Evolutionary conservation across 768 basidiomycete genomes (phyloP).

Genomic region (Boletus eberwhitei): DNA sequence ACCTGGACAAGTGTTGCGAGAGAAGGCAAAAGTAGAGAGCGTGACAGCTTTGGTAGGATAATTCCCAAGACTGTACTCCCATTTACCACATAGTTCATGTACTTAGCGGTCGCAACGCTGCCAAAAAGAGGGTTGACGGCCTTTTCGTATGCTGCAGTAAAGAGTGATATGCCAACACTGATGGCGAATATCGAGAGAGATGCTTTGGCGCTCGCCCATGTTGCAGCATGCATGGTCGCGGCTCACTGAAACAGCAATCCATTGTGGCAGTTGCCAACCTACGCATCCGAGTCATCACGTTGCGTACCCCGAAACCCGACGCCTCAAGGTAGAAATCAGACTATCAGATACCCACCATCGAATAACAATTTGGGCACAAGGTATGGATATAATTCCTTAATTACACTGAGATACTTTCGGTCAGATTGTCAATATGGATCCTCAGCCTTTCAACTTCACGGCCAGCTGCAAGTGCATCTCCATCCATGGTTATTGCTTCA

Average conservation of each 20-base stretch:
- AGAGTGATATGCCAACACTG: conserved; percentile 46
- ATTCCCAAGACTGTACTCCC: conserved; percentile 36
- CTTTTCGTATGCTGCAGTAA: conserved; percentile 59
- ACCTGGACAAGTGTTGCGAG: conserved; percentile 41
- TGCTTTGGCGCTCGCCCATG: conserved; percentile 13
- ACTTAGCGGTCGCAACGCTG: conserved; percentile 47
- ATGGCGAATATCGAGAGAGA: conserved; percentile 28
- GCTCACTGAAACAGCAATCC: too few species aligned
- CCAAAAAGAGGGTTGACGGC: conserved; percentile 71
- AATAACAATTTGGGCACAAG: background rate
- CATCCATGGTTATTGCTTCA: conserved; percentile 72
- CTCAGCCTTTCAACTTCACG: conserved; percentile 62
- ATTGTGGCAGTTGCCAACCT: background rate
- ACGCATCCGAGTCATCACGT: background rate
- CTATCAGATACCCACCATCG: background rate
- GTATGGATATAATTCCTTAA: background rate
- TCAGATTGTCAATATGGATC: conserved; percentile 49
- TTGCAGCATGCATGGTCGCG: too few species aligned
- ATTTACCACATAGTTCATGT: conserved; percentile 42
- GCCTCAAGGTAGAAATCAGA: background rate
- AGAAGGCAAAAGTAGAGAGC: conserved; percentile 21
- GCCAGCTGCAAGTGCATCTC: conserved; percentile 57
- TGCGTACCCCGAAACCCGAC: background rate
- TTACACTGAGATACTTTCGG: conserved; percentile 29
- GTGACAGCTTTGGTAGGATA: conserved; percentile 29